Conservation (phyloP, 768 basidiomycete species). For the Tricholoma hemisulphureum region DNA sequence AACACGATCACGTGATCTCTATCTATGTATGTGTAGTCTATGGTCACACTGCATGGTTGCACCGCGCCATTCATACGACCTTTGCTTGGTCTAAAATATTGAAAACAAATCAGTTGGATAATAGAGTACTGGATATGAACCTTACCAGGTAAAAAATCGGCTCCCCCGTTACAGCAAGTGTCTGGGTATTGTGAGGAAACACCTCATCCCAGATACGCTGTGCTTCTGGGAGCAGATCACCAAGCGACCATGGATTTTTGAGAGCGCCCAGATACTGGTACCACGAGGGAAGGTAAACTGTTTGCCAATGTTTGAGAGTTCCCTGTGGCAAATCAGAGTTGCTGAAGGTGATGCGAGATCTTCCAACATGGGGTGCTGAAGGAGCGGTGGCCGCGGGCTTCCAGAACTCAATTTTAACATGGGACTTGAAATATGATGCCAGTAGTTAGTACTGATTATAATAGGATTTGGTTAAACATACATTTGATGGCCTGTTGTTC, state of each 20-base stretch:
- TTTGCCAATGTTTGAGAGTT: no score
- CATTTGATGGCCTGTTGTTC: background rate
- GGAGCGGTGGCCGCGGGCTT: background rate
- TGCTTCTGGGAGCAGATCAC: conserved; percentile 1
- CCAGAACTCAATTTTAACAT: background rate
- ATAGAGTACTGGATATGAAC: background rate
- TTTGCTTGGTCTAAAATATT: background rate
- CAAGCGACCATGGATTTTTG: conserved; percentile 1
- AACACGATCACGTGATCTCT: no score
- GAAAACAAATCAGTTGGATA: background rate
- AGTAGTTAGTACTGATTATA: background rate
- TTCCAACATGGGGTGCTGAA: background rate
- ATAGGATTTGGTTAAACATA: background rate
- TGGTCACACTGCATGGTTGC: no score
- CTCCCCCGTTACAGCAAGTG: background rate
- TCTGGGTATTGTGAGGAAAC: conserved; percentile 1
- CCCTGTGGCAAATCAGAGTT: background rate
- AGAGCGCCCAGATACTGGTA: background rate
- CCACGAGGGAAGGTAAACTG: conserved; percentile 1
- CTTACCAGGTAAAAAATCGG: conserved; percentile 3
- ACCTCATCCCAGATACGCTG: conserved; percentile 6
- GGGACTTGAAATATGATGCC: background rate
- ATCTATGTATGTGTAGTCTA: no score
- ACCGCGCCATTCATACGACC: conserved; percentile 7
- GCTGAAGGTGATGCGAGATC: background rate